Percentiles rank a stretch among this genome's conserved stretches.
Evolutionary conservation across 2,329 filamentous ascomycete genomes (phyloP).

Genomic region (Tolypocladium album): DNA sequence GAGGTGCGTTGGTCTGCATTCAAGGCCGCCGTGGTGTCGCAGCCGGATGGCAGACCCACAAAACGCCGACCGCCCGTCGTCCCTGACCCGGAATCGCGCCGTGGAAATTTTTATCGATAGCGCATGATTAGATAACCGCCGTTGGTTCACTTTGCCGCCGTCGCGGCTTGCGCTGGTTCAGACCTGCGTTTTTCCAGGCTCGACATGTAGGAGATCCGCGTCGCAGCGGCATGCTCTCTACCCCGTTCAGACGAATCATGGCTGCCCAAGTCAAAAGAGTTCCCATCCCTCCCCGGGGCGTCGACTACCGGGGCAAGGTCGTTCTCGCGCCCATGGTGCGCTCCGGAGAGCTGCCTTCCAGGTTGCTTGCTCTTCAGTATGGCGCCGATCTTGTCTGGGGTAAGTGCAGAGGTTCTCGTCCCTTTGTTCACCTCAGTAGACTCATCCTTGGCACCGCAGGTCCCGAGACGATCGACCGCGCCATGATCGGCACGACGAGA

Average conservation of each 20-base stretch:
- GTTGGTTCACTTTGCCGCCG: not conserved
- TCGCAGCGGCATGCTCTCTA: conserved; percentile 18
- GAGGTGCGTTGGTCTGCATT: not conserved
- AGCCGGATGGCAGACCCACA: not conserved
- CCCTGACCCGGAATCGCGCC: not conserved
- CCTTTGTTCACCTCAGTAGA: not conserved
- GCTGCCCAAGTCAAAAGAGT: conserved; percentile 52
- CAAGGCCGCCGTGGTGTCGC: not conserved
- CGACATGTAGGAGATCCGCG: conserved; percentile 7
- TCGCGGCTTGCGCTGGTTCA: not conserved
- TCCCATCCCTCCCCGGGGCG: conserved; percentile 75
- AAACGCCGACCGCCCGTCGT: not conserved
- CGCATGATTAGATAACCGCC: not conserved
- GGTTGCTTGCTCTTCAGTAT: conserved; percentile 82
- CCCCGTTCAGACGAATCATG: conserved; percentile 42
- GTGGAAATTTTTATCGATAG: not conserved
- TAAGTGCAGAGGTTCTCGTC: conserved; percentile 22
- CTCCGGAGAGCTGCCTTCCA: conserved; percentile 88
- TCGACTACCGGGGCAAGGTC: conserved; percentile 88
- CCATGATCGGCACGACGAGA: conserved; percentile 79
- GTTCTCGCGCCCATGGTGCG: conserved; percentile 97
- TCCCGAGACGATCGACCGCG: conserved; percentile 86
- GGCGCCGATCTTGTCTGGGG: conserved; percentile 96
- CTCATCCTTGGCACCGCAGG: conserved; percentile 32
- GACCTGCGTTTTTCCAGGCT: not conserved